Conservation (phyloP, 768 basidiomycete species). For the Lentinula raphanica region DNA sequence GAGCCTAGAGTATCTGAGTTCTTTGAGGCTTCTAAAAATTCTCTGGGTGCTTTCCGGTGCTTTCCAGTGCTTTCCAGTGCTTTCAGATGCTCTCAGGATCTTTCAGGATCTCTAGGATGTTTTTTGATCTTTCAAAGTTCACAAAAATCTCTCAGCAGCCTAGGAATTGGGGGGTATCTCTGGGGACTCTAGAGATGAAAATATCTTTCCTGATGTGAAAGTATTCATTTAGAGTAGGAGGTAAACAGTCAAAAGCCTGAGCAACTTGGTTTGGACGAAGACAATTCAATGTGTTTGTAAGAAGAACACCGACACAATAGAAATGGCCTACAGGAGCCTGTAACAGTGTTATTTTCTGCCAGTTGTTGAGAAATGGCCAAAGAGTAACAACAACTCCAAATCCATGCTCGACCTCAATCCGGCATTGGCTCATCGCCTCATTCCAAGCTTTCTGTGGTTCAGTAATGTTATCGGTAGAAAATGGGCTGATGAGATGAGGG, state of each 20-base stretch:
- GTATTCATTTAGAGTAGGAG: slow-evolving; percentile 1
- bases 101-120: too few relatives aligned
- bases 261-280: slow-evolving; percentile 12
- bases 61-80: too few relatives aligned
- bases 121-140: too few relatives aligned
- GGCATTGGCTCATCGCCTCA: slow-evolving; percentile 12
- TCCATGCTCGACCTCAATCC: slow-evolving; percentile 20
- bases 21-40: too few relatives aligned
- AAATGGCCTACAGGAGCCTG: slow-evolving; percentile 15
- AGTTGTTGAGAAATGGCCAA: slow-evolving; percentile 19
- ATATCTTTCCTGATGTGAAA: too few relatives aligned
- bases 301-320: slow-evolving; percentile 13
- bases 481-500: slow-evolving; percentile 13
- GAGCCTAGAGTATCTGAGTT: too few relatives aligned
- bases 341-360: slow-evolving; percentile 13
- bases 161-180: too few relatives aligned
- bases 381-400: slow-evolving; percentile 14
- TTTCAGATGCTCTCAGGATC: too few relatives aligned
- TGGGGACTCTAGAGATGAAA: too few relatives aligned
- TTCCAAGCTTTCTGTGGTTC: slow-evolving; percentile 17
- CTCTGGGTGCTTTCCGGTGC: too few relatives aligned
- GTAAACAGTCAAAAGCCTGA: slow-evolving; percentile 11
- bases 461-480: neutral
- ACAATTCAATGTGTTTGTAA: slow-evolving; percentile 15
- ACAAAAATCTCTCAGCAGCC: too few relatives aligned